Conservation (phyloP, 78 protist genomes). For the Bodo saltans region DNA sequence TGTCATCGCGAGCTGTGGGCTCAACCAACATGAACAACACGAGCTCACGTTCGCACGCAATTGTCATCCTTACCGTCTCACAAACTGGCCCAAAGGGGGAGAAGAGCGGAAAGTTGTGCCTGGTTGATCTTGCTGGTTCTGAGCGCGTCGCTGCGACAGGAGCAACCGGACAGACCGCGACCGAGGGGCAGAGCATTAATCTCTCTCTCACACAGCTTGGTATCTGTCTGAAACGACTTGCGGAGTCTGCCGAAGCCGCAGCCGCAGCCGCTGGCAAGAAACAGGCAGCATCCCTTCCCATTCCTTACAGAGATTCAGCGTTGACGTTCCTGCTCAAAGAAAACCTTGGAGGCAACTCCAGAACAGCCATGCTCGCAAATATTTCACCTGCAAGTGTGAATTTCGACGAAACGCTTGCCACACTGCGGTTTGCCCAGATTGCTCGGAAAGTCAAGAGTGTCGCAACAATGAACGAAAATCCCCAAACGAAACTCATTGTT, state of each 20-base stretch:
- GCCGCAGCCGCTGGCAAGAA: background rate
- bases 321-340: constrained; percentile 17
- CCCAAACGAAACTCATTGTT: constrained; percentile 48
- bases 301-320: constrained; percentile 9
- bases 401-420: constrained; percentile 26
- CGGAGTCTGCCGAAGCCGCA: background rate
- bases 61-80: constrained; percentile 42
- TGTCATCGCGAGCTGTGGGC: background rate
- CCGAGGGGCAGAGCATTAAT: constrained; percentile 43
- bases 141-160: constrained; percentile 7
- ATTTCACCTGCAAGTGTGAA: constrained; percentile 20
- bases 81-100: constrained; percentile 12
- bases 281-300: constrained; percentile 25
- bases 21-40: constrained; percentile 51
- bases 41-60: constrained; percentile 63
- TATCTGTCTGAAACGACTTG: constrained; percentile 10
- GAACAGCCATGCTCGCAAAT: constrained; percentile 12
- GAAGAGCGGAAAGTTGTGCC: background rate
- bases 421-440: constrained; percentile 22
- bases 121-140: constrained; percentile 39
- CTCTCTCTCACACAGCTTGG: constrained; percentile 29
- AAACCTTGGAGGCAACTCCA: constrained; percentile 33
- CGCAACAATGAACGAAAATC: constrained; percentile 43
- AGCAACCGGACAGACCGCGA: background rate
- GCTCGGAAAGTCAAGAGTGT: constrained; percentile 28